A percentile compares a stretch with the other conserved stretches of the same genome.
Conservation (phyloP, 2,329 filamentous ascomycete genomes). For the Penicillium sp. region DNA sequence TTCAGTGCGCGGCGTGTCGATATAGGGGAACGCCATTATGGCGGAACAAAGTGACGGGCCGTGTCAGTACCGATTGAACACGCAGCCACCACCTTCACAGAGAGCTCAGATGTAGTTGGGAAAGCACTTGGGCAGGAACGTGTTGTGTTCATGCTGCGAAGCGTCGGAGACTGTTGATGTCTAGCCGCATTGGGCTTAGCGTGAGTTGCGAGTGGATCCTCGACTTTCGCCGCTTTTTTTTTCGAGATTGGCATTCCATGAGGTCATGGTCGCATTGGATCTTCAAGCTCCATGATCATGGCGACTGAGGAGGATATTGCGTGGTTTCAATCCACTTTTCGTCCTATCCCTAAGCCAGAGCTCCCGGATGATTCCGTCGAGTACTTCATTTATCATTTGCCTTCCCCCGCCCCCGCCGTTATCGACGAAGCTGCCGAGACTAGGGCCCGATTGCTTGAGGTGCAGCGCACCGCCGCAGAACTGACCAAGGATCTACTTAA, state of each 20-base stretch:
- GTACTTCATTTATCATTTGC: slow-evolving; percentile 75
- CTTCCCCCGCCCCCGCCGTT: slow-evolving; percentile 55
- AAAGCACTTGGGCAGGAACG: slow-evolving; percentile 23
- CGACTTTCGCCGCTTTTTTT: slow-evolving; percentile 27
- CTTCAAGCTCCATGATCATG: slow-evolving; percentile 28
- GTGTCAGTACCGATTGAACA: slow-evolving; percentile 21
- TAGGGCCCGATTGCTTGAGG: slow-evolving; percentile 65
- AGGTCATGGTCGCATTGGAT: slow-evolving; percentile 28
- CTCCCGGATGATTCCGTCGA: slow-evolving; percentile 83
- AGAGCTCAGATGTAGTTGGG: not conserved
- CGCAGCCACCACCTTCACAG: slow-evolving; percentile 27
- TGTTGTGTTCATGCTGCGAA: slow-evolving; percentile 35
- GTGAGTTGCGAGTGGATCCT: slow-evolving; percentile 22
- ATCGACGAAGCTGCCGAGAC: slow-evolving; percentile 53
- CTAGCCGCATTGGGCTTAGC: slow-evolving; percentile 38
- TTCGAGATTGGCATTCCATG: slow-evolving; percentile 26
- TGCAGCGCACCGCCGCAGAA: slow-evolving; percentile 68
- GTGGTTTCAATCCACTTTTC: slow-evolving; percentile 66
- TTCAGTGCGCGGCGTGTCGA: slow-evolving; percentile 81
- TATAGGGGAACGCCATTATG: slow-evolving; percentile 66
- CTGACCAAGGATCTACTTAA: slow-evolving; percentile 67
- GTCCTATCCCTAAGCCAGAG: slow-evolving; percentile 61
- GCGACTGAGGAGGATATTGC: slow-evolving; percentile 59
- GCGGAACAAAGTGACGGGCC: slow-evolving; percentile 12
- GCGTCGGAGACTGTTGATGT: slow-evolving; percentile 41